phyloP scores from a whole-genome alignment of 2,329 filamentous ascomycete species.

The Lomentospora prolificans region DNA sequence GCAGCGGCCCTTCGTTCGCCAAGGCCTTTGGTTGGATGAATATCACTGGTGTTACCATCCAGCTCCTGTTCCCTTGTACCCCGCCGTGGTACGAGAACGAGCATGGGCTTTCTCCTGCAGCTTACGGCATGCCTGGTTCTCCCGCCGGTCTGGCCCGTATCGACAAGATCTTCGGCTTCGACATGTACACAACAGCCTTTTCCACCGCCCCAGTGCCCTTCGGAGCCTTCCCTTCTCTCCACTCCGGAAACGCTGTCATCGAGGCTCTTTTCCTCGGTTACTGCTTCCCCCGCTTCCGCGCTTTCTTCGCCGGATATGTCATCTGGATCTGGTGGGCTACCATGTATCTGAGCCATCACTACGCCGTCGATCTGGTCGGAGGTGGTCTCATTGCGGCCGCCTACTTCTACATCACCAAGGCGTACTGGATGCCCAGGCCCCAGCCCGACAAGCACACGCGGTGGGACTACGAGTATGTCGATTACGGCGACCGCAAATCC shows the following conservation, averaged over 20 bases:
- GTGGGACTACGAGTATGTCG: slow-evolving; percentile 94
- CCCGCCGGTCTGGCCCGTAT: slow-evolving; percentile 83
- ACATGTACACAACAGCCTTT: slow-evolving; percentile 89
- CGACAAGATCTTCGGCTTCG: slow-evolving; percentile 80
- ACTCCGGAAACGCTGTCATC: slow-evolving; percentile 80
- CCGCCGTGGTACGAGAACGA: slow-evolving; percentile 96
- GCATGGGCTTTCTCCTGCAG: slow-evolving; percentile 81
- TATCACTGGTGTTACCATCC: slow-evolving; percentile 75
- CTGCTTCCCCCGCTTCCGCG: slow-evolving; percentile 74
- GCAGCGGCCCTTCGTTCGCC: slow-evolving; percentile 74
- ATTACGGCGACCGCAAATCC: slow-evolving; percentile 57
- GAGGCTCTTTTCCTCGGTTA: slow-evolving; percentile 90
- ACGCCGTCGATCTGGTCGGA: slow-evolving; percentile 84
- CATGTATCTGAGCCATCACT: slow-evolving; percentile 97
- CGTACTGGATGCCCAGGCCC: slow-evolving; percentile 69
- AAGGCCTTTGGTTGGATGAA: slow-evolving; percentile 89
- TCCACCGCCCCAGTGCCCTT: slow-evolving; percentile 86
- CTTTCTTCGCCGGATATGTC: slow-evolving; percentile 73
- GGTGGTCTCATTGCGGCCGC: slow-evolving; percentile 70
- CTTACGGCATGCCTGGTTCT: slow-evolving; percentile 83
- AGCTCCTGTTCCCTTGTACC: slow-evolving; percentile 85
- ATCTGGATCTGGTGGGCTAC: slow-evolving; percentile 98
- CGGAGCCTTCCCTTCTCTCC: slow-evolving; percentile 87
- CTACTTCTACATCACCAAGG: slow-evolving; percentile 73
- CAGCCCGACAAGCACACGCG: slow-evolving; percentile 79